Base-by-base conservation (phyloP, 805 yeast species). In the Barnettozyma sp. region DNA sequence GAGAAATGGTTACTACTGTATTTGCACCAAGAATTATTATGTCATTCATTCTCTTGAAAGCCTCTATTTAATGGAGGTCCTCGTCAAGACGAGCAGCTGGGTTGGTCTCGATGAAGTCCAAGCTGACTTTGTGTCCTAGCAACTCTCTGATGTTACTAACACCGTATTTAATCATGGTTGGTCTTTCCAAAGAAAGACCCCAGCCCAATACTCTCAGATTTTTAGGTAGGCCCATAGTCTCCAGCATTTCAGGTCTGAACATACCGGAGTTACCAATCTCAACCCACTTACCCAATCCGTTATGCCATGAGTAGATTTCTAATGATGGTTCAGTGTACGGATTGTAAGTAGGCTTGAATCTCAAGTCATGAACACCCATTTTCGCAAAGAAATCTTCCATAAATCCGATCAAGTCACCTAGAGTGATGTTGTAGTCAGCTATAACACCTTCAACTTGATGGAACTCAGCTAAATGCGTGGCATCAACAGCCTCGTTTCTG, bases 181-280 rank as follows among this genome's bases (percentile, higher is more conserved):
- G 99, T 68, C 99, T 81, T 66, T 92, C 99, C 59, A 92, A 72
- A 17, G 95, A 82, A 52, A 92, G 71, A 55, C 99, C 99, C 87
- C 94, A 92, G 44, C 99, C 99, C 48, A 87, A 73, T 10, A 90
- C 97, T 60, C 97, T 75, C 68, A 94, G 63, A 58, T 85, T 82
- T 68, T 80, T 80, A 41, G 98, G 98, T 55, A 92, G 73, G 23
- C 99, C 99, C 97, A 92, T 90, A 30, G 95, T 68, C 66, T 87
- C 96, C 59, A 94, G 72, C 99, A 92, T 92, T 67, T 92, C 99
- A 11, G 99, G 98, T 66, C 99, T 80, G 73, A 92, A 92, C 95
- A 92, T 82, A 62, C 99, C 99, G 14, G 97, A 87, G 71, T 92
- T 92, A 62, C 99, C 99, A 55, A 92, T 90, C 70, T 92, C 99